A percentile compares a stretch with the other conserved stretches of the same genome.
phyloP scores from a whole-genome alignment of 345 rosid genomes.

The Anacardium occidentale region DNA sequence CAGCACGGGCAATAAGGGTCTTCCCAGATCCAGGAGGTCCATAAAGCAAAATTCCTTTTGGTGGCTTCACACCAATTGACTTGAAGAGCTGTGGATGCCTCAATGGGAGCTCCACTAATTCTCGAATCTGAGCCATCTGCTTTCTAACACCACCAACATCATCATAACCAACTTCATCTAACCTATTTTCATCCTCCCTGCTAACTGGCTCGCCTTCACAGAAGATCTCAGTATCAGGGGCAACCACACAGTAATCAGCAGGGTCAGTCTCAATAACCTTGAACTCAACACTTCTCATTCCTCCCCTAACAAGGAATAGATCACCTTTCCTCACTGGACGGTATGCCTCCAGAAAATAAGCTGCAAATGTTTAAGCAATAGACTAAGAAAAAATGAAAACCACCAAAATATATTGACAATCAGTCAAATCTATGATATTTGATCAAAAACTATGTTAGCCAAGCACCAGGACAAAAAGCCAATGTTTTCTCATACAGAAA shows the following conservation, averaged over 20 bases:
- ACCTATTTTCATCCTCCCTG: conserved; percentile 88
- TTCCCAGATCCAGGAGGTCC: conserved; percentile 91
- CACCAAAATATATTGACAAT: not conserved
- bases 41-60: conserved; percentile 83
- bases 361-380: conserved; percentile 42
- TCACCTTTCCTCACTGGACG: conserved; percentile 98
- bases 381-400: conserved; percentile 18
- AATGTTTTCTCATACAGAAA: not conserved
- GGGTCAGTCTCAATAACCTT: conserved; percentile 91
- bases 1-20: conserved; percentile 95
- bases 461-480: not conserved
- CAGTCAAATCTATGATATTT: not conserved
- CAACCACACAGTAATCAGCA: conserved; percentile 86
- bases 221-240: conserved; percentile 95
- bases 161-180: conserved; percentile 94
- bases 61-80: conserved; percentile 99
- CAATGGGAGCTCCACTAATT: conserved; percentile 86
- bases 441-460: not conserved
- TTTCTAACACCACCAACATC: conserved; percentile 99
- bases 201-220: conserved; percentile 96
- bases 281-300: conserved; percentile 95
- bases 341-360: conserved; percentile 88
- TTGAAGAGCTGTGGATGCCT: conserved; percentile 95
- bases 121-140: conserved; percentile 98
- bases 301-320: conserved; percentile 91